Percentiles rank a stretch among this genome's conserved stretches.
Conservation (phyloP, 2,329 filamentous ascomycete species). For the Biscogniauxia sp. region DNA sequence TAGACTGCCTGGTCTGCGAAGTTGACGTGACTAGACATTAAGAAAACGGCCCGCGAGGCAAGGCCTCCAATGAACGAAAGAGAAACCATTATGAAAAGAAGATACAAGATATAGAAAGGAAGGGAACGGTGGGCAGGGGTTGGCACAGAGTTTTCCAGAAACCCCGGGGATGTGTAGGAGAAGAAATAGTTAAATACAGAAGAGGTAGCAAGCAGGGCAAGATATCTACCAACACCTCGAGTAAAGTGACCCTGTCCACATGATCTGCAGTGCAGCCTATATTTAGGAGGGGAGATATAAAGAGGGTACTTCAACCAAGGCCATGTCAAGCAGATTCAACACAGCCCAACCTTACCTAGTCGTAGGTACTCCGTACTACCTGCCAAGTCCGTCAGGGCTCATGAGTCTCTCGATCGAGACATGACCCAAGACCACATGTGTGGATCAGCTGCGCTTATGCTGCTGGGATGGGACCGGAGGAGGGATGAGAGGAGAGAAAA, state of each 20-base stretch:
- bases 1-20: slow-evolving; percentile 24
- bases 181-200: slow-evolving; percentile 7
- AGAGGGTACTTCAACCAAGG: background rate
- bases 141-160: slow-evolving; percentile 18
- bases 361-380: background rate
- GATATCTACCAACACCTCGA: slow-evolving; percentile 1
- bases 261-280: slow-evolving; percentile 13
- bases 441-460: background rate
- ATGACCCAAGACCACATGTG: slow-evolving; percentile 1
- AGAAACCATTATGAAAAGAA: slow-evolving; percentile 28
- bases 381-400: background rate
- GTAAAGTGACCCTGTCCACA: slow-evolving; percentile 9
- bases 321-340: background rate
- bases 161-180: slow-evolving; percentile 6
- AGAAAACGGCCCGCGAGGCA: slow-evolving; percentile 29
- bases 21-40: slow-evolving; percentile 29
- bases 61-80: slow-evolving; percentile 29
- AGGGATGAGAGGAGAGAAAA: background rate
- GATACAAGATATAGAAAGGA: background rate
- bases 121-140: slow-evolving; percentile 4
- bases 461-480: background rate
- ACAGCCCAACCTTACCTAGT: background rate
- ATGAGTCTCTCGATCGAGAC: background rate
- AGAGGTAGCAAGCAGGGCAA: slow-evolving; percentile 7
- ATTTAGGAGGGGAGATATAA: slow-evolving; percentile 9